These are phyloP conservation scores for Lanzia echinophila DNA, from an alignment of 2,329 filamentous ascomycete species.

Conservation along the genomic window DNA sequence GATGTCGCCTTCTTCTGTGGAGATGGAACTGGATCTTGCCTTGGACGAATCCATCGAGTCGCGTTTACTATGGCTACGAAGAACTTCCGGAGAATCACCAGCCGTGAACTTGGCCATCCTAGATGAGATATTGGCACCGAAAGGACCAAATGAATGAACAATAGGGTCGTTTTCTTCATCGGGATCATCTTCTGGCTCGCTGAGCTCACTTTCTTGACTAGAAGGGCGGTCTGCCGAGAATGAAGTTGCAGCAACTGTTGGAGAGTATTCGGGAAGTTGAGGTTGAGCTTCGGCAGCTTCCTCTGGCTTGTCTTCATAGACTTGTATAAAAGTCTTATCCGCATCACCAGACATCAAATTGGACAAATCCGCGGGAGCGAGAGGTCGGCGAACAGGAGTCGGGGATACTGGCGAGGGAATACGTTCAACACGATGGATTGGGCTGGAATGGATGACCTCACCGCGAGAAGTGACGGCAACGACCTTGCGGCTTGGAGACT, in stretches of 20 bases:
- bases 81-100: slow-evolving; percentile 51
- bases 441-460: slow-evolving; percentile 50
- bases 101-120: slow-evolving; percentile 73
- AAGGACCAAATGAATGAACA: slow-evolving; percentile 86
- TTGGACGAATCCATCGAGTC: slow-evolving; percentile 18
- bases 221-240: slow-evolving; percentile 16
- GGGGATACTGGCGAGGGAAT: slow-evolving; percentile 75
- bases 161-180: slow-evolving; percentile 94
- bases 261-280: slow-evolving; percentile 17
- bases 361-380: slow-evolving; percentile 17
- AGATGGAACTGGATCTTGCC: slow-evolving; percentile 22
- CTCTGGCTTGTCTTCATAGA: slow-evolving; percentile 65
- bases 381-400: slow-evolving; percentile 38
- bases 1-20: slow-evolving; percentile 35
- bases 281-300: slow-evolving; percentile 37
- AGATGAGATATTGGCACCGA: slow-evolving; percentile 76
- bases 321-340: slow-evolving; percentile 48
- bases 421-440: slow-evolving; percentile 48
- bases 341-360: slow-evolving; percentile 36
- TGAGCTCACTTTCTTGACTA: slow-evolving; percentile 46
- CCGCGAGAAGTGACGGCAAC: slow-evolving; percentile 28
- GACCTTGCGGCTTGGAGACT: slow-evolving; percentile 45
- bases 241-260: slow-evolving; percentile 24
- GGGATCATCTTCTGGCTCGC: slow-evolving; percentile 56
- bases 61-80: slow-evolving; percentile 18